Evolutionary conservation across 2,329 filamentous ascomycete species (phyloP).

Genomic region (Trichoderma simmonsii): DNA sequence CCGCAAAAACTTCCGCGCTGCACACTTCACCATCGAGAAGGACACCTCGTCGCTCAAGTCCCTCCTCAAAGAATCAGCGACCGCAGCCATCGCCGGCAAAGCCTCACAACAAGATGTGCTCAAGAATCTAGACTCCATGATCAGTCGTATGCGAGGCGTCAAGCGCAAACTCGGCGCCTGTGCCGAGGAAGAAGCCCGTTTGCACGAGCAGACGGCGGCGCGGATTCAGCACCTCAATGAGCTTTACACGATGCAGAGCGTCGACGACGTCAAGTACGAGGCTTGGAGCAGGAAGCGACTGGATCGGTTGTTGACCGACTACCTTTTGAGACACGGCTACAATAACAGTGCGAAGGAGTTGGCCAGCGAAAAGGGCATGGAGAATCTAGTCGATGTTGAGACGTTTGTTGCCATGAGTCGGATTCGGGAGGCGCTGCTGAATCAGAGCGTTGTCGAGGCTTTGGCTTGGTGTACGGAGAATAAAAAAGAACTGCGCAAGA

Average conservation of each 20-base stretch:
- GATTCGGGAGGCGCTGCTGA: conserved; percentile 70
- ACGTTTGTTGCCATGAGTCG: conserved; percentile 80
- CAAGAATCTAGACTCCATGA: conserved; percentile 77
- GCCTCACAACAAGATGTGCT: conserved; percentile 68
- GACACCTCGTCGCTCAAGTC: conserved; percentile 62
- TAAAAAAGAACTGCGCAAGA: conserved; percentile 86
- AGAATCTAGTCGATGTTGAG: conserved; percentile 80
- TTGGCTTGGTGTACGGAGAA: conserved; percentile 91
- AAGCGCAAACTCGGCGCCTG: conserved; percentile 81
- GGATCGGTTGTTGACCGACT: conserved; percentile 86
- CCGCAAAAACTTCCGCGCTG: conserved; percentile 88
- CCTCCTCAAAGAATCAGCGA: conserved; percentile 60
- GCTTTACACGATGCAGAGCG: conserved; percentile 72
- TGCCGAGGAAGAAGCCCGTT: conserved; percentile 73
- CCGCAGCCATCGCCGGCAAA: conserved; percentile 62
- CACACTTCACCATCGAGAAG: conserved; percentile 73
- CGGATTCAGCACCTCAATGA: conserved; percentile 78
- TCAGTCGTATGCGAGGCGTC: conserved; percentile 76
- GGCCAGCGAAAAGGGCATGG: conserved; percentile 70
- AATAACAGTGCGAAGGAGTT: conserved; percentile 71
- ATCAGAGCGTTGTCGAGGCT: conserved; percentile 71
- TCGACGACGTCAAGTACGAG: conserved; percentile 93
- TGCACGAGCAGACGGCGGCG: conserved; percentile 73
- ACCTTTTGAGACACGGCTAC: conserved; percentile 82
- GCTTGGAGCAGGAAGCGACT: conserved; percentile 79